Conservation (phyloP, 2,329 filamentous ascomycete genomes). For the Ambrosiella beaveri region DNA sequence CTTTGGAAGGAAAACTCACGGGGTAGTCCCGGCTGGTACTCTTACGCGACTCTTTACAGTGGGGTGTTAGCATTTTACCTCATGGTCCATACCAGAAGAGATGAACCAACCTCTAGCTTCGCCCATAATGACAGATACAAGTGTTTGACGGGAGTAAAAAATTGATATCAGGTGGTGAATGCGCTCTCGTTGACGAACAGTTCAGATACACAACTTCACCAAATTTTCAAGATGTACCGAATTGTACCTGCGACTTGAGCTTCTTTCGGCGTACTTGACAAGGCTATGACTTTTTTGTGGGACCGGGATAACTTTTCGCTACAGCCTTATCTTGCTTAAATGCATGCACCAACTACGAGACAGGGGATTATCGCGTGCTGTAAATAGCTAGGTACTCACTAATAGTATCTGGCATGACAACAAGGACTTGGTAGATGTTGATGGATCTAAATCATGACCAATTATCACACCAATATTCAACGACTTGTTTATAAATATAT, state of each 20-base stretch:
- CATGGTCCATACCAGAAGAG: too few species aligned
- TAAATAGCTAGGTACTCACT: not conserved
- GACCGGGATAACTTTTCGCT: conserved; percentile 1
- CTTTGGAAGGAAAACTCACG: conserved; percentile 21
- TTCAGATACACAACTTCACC: too few species aligned
- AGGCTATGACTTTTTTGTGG: conserved; percentile 14
- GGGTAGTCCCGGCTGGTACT: conserved; percentile 33
- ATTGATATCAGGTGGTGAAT: too few species aligned
- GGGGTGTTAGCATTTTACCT: not conserved
- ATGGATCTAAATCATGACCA: not conserved
- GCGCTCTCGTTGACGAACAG: too few species aligned
- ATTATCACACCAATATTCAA: not conserved
- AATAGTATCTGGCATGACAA: not conserved
- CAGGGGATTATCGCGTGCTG: conserved; percentile 1
- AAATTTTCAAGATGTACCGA: not conserved
- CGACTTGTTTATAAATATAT: not conserved
- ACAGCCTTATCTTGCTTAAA: conserved; percentile 2
- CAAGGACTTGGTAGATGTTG: not conserved
- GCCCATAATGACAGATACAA: conserved; percentile 41
- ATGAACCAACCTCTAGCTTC: conserved; percentile 29
- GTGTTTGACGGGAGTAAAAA: not conserved
- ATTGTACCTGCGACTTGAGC: too few species aligned
- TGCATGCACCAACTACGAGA: conserved; percentile 6
- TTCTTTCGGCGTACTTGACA: not conserved
- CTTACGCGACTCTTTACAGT: conserved; percentile 30